Conservation (phyloP, 2,329 filamentous ascomycete species). For the Pochonia chlamydosporia region DNA sequence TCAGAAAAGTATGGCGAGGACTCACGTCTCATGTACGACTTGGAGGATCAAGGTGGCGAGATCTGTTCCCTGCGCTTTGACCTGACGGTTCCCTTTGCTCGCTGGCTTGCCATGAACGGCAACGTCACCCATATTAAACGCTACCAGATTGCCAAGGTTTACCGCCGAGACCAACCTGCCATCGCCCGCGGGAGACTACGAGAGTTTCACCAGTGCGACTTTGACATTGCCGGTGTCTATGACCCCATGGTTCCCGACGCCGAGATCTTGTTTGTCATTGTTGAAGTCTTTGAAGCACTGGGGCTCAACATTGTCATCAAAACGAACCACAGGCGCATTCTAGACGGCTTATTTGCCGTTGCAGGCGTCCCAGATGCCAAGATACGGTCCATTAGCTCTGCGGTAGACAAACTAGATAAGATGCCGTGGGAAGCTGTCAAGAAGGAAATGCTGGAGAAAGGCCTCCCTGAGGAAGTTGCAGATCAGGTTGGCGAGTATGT, state of each 20-base stretch:
- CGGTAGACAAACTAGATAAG: constrained; percentile 96
- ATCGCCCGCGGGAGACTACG: constrained; percentile 90
- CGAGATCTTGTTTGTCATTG: constrained; percentile 78
- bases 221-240: constrained; percentile 84
- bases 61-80: constrained; percentile 71
- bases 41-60: constrained; percentile 83
- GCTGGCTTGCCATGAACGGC: constrained; percentile 93
- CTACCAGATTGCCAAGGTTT: constrained; percentile 91
- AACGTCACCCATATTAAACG: constrained; percentile 80
- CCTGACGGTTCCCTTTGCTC: constrained; percentile 82
- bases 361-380: constrained; percentile 84
- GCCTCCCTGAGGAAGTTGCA: constrained; percentile 67
- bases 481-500: constrained; percentile 86
- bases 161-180: constrained; percentile 42
- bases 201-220: constrained; percentile 97
- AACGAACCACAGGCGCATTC: constrained; percentile 88
- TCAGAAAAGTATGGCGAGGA: constrained; percentile 90
- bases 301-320: constrained; percentile 78
- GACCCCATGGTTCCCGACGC: constrained; percentile 91
- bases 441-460: constrained; percentile 92
- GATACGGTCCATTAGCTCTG: constrained; percentile 82
- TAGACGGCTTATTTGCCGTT: constrained; percentile 88
- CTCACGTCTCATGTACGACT: constrained; percentile 84
- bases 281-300: constrained; percentile 78
- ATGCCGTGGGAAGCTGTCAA: constrained; percentile 83